phyloP scores from a whole-genome alignment of 192 early-diverging fungal species.

The Podochytrium sp. region DNA sequence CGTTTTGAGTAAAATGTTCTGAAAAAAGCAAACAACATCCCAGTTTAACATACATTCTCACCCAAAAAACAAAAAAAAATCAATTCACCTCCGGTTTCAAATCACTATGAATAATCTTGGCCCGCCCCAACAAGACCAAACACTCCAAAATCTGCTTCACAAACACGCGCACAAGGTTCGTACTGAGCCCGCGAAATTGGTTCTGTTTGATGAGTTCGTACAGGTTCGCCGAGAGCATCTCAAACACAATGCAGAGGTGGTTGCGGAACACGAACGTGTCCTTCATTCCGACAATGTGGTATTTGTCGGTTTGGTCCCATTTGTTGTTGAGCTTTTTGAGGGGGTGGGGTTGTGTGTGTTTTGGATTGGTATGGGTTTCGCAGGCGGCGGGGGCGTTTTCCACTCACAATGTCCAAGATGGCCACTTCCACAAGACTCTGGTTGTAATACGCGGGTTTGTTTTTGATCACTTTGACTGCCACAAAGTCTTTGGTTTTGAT shows the following conservation, averaged over 20 bases:
- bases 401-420: slow-evolving; percentile 81
- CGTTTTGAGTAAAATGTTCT: slow-evolving; percentile 90
- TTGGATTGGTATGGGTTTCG: not conserved
- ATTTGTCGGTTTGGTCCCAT: slow-evolving; percentile 84
- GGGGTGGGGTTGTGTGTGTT: not conserved
- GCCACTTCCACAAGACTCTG: slow-evolving; percentile 97
- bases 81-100: slow-evolving; percentile 84
- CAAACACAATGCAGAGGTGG: slow-evolving; percentile 97
- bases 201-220: slow-evolving; percentile 99
- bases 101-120: slow-evolving; percentile 96
- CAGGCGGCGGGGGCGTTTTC: not conserved
- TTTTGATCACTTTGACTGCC: slow-evolving; percentile 98
- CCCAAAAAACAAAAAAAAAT: not conserved
- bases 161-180: slow-evolving; percentile 92
- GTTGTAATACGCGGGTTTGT: slow-evolving; percentile 96
- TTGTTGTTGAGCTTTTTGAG: slow-evolving; percentile 77
- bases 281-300: slow-evolving; percentile 86
- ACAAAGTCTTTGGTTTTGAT: slow-evolving; percentile 88
- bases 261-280: slow-evolving; percentile 92
- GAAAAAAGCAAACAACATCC: not conserved
- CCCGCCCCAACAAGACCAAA: slow-evolving; percentile 82
- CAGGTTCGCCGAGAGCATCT: slow-evolving; percentile 94
- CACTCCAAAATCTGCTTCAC: slow-evolving; percentile 92
- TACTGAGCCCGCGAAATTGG: slow-evolving; percentile 91
- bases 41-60: not conserved